Percentiles rank a stretch among this genome's conserved stretches.
Conservation (phyloP, 2,329 filamentous ascomycete genomes). For the Eurotiales sp. region DNA sequence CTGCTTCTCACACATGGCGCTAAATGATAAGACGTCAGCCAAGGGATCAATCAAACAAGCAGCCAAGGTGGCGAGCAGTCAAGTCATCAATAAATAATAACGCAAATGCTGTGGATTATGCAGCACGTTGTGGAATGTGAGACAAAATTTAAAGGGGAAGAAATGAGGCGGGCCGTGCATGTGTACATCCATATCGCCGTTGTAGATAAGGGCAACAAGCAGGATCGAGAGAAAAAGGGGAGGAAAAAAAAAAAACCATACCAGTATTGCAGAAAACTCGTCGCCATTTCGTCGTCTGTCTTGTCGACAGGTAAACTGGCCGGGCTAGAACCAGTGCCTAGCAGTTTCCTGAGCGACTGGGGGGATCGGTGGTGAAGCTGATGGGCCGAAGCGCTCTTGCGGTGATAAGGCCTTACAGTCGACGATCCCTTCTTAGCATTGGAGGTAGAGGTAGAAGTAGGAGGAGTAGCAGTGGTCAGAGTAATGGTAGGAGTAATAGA, state of each 20-base stretch:
- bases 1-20: slow-evolving; percentile 63
- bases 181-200: no score
- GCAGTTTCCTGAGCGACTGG: slow-evolving; percentile 30
- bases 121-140: slow-evolving; percentile 15
- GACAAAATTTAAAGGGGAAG: slow-evolving; percentile 8
- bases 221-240: no score
- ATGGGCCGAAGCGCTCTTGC: slow-evolving; percentile 26
- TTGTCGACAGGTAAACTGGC: slow-evolving; percentile 18
- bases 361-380: neutral
- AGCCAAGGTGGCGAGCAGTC: neutral
- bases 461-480: slow-evolving; percentile 20
- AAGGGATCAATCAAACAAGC: slow-evolving; percentile 2
- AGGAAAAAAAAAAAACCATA: slow-evolving; percentile 26
- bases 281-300: slow-evolving; percentile 38
- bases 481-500: slow-evolving; percentile 18
- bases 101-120: neutral
- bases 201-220: no score
- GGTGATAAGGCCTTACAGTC: slow-evolving; percentile 26
- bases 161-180: slow-evolving; percentile 8
- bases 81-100: neutral
- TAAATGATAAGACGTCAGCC: slow-evolving; percentile 34
- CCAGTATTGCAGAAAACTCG: slow-evolving; percentile 46
- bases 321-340: slow-evolving; percentile 25
- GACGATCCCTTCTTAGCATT: slow-evolving; percentile 26
- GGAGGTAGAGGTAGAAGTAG: slow-evolving; percentile 18